Conservation (phyloP, 371 early-diverging fungal species). For the Rhizopus microsporus region DNA sequence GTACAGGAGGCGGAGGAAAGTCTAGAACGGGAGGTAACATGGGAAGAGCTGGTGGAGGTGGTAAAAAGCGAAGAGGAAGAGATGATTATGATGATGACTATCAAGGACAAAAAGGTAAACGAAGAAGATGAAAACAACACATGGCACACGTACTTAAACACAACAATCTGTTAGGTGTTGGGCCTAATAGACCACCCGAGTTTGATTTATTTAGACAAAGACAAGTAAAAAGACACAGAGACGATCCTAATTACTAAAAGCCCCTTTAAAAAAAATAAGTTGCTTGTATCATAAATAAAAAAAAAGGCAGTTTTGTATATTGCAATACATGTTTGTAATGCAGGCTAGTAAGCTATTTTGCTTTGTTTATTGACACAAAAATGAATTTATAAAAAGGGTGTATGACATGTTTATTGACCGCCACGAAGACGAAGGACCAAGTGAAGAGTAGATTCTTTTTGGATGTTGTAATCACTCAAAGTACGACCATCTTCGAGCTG, state of each 20-base stretch:
- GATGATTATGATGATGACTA: constrained; percentile 60
- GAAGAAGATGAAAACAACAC: background rate
- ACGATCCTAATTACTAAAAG: constrained; percentile 40
- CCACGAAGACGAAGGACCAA: constrained; percentile 96
- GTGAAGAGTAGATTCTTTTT: constrained; percentile 96
- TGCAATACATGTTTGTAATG: too few relatives aligned
- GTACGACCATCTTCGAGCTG: constrained; percentile 97
- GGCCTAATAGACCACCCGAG: constrained; percentile 64
- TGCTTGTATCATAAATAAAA: background rate
- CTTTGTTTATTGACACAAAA: background rate
- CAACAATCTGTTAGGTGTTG: constrained; percentile 37
- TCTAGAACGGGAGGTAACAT: background rate
- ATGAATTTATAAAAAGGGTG: constrained; percentile 25
- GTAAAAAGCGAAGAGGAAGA: constrained; percentile 45
- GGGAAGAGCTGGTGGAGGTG: constrained; percentile 21
- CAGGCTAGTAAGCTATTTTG: too few relatives aligned
- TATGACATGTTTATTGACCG: constrained; percentile 19
- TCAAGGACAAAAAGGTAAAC: constrained; percentile 41
- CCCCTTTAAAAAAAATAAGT: constrained; percentile 3
- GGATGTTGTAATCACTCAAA: constrained; percentile 80
- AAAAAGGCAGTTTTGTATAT: too few relatives aligned
- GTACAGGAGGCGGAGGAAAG: constrained; percentile 10
- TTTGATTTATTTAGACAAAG: constrained; percentile 62
- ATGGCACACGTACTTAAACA: background rate
- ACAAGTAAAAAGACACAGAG: constrained; percentile 58